Evolutionary conservation across 495 filamentous ascomycete genomes (phyloP).

Genomic region (Penicillium canariense): DNA sequence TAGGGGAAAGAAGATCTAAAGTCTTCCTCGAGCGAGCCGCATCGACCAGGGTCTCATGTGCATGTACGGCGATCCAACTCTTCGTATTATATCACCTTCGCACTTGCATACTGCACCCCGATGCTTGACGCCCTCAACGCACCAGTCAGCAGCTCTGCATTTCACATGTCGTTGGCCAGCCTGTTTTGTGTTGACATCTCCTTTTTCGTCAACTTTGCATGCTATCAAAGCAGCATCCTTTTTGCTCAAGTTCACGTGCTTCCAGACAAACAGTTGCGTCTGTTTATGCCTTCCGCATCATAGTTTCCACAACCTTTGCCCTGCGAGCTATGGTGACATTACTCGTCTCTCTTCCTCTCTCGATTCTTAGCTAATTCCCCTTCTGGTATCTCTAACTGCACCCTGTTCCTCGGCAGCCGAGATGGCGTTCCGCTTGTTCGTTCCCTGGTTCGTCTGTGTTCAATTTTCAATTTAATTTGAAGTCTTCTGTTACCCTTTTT

Average conservation of each 20-base stretch:
- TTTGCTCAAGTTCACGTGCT: background rate
- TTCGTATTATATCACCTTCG: background rate
- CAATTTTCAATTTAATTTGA: background rate
- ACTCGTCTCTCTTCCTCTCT: background rate
- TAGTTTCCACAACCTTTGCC: constrained; percentile 5
- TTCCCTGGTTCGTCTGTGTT: background rate
- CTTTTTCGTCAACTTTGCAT: too few species aligned
- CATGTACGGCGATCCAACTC: background rate
- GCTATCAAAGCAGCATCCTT: too few species aligned
- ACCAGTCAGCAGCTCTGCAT: too few species aligned
- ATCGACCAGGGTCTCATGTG: background rate
- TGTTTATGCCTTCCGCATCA: background rate
- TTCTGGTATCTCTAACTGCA: constrained; percentile 1
- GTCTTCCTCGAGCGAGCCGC: background rate
- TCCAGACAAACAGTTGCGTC: background rate
- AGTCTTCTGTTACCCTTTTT: background rate
- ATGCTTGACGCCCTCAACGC: background rate
- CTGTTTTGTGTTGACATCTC: too few species aligned
- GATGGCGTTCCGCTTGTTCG: constrained; percentile 8
- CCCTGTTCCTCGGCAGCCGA: background rate
- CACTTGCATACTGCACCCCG: background rate
- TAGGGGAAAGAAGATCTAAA: constrained; percentile 20
- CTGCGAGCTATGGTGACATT: background rate
- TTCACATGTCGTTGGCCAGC: background rate
- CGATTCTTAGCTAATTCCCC: constrained; percentile 10